A percentile compares a stretch with the other conserved stretches of the same genome.
phyloP scores from a whole-genome alignment of 768 basidiomycete genomes.

The Lactifluus rugatus region DNA sequence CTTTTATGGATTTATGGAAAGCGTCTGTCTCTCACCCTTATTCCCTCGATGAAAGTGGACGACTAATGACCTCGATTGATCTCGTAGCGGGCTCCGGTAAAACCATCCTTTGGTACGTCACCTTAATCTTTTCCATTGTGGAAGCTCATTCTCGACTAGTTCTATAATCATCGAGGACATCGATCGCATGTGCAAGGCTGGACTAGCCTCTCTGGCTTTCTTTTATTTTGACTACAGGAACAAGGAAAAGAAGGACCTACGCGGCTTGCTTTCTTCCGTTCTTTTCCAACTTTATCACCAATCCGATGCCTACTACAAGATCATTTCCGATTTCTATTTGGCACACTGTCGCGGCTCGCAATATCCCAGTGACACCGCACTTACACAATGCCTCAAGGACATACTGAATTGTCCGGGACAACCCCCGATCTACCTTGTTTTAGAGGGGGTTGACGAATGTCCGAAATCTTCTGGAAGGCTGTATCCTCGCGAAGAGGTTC shows the following conservation, averaged over 20 bases:
- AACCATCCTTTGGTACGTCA: not conserved
- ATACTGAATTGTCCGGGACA: not conserved
- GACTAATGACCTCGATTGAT: not conserved
- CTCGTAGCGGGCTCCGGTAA: not conserved
- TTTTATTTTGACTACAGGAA: not conserved
- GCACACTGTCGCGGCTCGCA: not conserved
- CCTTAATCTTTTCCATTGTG: not conserved
- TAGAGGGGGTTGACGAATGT: not conserved
- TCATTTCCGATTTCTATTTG: not conserved
- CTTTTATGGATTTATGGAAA: conserved; percentile 2
- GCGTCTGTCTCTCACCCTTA: not conserved
- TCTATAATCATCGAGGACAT: no score
- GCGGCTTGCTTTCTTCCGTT: not conserved
- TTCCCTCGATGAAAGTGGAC: not conserved
- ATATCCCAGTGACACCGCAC: not conserved
- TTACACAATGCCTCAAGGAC: not conserved
- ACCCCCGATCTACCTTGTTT: not conserved
- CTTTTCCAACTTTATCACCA: not conserved
- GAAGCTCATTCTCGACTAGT: not conserved
- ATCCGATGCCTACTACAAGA: not conserved
- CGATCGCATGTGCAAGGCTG: no score
- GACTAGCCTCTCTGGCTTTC: not conserved
- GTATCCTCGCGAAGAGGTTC: not conserved
- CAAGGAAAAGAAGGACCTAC: not conserved
- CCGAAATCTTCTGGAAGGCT: not conserved